Percentiles rank a stretch among this genome's conserved stretches.
These are phyloP conservation scores for Elsinoe necatrix DNA, from an alignment of 2,329 filamentous ascomycete species.

Conservation along the genomic window DNA sequence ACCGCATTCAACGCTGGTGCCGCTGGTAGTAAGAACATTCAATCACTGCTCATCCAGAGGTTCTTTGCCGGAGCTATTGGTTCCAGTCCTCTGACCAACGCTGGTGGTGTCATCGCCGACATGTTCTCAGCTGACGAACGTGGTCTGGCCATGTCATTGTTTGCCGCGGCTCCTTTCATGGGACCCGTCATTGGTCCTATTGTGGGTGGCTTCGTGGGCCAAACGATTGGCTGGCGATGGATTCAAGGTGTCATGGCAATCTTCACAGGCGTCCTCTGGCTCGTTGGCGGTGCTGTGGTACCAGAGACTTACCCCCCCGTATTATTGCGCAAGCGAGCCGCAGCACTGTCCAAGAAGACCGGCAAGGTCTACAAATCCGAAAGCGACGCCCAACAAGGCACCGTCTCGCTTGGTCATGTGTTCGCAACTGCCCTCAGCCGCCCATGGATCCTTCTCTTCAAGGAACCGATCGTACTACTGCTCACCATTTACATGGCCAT, in stretches of 20 bases:
- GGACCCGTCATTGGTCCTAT: constrained; percentile 62
- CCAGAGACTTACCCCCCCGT: constrained; percentile 55
- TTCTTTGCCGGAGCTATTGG: constrained; percentile 39
- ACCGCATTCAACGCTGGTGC: constrained; percentile 36
- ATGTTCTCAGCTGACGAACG: constrained; percentile 36
- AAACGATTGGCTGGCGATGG: constrained; percentile 60
- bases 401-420: constrained; percentile 30
- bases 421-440: constrained; percentile 52
- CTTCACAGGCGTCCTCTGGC: constrained; percentile 55
- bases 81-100: constrained; percentile 37
- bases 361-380: constrained; percentile 50
- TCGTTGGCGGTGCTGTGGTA: constrained; percentile 43
- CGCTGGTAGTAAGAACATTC: constrained; percentile 38
- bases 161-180: constrained; percentile 59
- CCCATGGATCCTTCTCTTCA: constrained; percentile 61
- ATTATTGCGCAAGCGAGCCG: constrained; percentile 46
- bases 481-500: constrained; percentile 59
- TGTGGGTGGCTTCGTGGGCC: constrained; percentile 59
- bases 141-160: constrained; percentile 51
- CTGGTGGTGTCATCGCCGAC: constrained; percentile 41
- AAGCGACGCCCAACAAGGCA: constrained; percentile 33
- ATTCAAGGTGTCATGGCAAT: constrained; percentile 55
- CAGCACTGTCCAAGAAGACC: constrained; percentile 43
- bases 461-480: constrained; percentile 60
- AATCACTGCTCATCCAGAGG: constrained; percentile 38